Conservation (phyloP, 371 early-diverging fungal genomes). For the Mortierella sp. region DNA sequence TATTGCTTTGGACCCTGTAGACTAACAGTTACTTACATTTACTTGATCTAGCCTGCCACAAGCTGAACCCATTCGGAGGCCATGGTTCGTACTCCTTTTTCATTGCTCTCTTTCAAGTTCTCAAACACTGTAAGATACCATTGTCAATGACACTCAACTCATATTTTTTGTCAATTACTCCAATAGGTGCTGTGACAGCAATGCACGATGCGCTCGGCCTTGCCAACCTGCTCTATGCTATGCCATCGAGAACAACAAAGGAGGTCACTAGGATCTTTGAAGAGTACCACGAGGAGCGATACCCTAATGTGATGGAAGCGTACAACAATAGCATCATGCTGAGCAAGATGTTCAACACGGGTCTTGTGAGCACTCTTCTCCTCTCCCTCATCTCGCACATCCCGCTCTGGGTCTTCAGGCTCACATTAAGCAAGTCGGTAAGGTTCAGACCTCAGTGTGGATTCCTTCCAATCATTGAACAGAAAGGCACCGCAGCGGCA, state of each 20-base stretch:
- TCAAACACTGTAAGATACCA: too few species aligned
- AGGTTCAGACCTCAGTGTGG: not conserved
- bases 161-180: too few species aligned
- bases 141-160: not conserved
- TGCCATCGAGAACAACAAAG: not conserved
- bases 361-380: not conserved
- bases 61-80: not conserved
- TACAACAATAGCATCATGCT: not conserved
- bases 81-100: not conserved
- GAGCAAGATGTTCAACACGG: not conserved
- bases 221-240: too few species aligned
- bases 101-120: too few species aligned
- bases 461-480: not conserved
- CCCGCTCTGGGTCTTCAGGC: not conserved
- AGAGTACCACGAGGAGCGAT: not conserved
- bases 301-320: not conserved
- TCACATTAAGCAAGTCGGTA: not conserved
- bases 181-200: too few species aligned
- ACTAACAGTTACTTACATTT: not conserved
- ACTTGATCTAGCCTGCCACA: not conserved
- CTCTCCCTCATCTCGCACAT: not conserved
- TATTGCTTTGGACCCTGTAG: not conserved
- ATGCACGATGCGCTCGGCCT: too few species aligned
- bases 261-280: not conserved
- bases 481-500: not conserved